These are phyloP conservation scores for Hanseniaspora clermontiae DNA, from an alignment of 805 yeast species.

Conservation along the genomic window DNA sequence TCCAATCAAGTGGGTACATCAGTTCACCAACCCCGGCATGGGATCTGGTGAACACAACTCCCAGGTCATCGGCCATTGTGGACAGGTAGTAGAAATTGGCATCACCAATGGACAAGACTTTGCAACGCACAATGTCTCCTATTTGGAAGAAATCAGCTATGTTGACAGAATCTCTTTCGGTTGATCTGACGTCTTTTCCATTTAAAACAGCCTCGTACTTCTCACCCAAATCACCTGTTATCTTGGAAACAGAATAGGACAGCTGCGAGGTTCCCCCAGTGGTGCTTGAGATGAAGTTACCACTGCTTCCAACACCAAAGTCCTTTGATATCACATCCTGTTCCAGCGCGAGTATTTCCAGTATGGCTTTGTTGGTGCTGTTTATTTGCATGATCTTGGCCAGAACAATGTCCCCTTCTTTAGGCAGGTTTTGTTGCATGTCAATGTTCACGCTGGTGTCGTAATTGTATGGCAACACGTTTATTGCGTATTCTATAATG, in stretches of 20 bases:
- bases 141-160: constrained; percentile 71
- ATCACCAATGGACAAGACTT: constrained; percentile 76
- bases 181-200: constrained; percentile 76
- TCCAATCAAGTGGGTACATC: constrained; percentile 91
- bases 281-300: constrained; percentile 29
- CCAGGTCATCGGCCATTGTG: constrained; percentile 82
- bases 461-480: constrained; percentile 22
- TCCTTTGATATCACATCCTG: constrained; percentile 46
- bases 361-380: constrained; percentile 54
- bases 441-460: constrained; percentile 18
- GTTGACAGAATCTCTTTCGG: constrained; percentile 79
- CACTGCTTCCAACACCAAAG: constrained; percentile 54
- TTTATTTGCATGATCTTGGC: constrained; percentile 55
- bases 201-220: constrained; percentile 78
- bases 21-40: constrained; percentile 53
- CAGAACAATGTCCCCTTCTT: constrained; percentile 71
- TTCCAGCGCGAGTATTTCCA: constrained; percentile 64
- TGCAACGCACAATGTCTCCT: constrained; percentile 83
- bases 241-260: constrained; percentile 32
- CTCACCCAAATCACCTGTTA: constrained; percentile 69
- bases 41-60: constrained; percentile 79
- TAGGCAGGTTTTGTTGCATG: constrained; percentile 48
- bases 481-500: constrained; percentile 20
- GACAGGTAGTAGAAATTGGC: constrained; percentile 81
- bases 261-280: constrained; percentile 48